Evolutionary conservation across 345 rosid species (phyloP), one percentile per base, ranked within the genome.

Genomic region (Hibiscus tridactylites): DNA sequence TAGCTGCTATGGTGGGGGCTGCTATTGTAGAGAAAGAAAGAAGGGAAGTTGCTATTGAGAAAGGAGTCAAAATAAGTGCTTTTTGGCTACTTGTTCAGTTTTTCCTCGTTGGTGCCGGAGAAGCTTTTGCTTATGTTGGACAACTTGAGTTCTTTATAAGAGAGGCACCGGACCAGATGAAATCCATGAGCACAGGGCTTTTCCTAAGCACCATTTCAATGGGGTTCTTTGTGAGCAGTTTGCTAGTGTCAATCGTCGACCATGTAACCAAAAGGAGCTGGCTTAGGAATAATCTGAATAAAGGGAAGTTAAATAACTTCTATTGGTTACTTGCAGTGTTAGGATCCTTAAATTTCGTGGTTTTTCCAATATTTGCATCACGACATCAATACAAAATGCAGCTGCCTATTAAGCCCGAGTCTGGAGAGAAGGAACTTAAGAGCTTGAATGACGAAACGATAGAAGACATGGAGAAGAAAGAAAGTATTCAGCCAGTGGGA

Each of bases 131-230:
- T 54, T 91, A 93, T 17, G 96, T 90, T 16, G 96, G 98, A 63
- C 94, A 93, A 21, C 97, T 93, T 28, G 96, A 93, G 83, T 93
- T 91, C 78, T 93, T 93, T 77, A 90, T 91, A 46, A 81, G 91
- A 59, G 97, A 91, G 78, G 94, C 96, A 44, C 98, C 96, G 1
- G 94, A 87, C 64, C 83, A 90, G 75, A 91, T 94, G 97, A 94
- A 94, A 75, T 88, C 98, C 4, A 91, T 88, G 96, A 94, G 98
- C 86, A 94, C 97, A 0, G 96, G 98, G 26, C 83, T 94, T 13
- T 91, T 94, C 73, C 81, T 94, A 2, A 88, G 91, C 67, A 85
- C 91, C 44, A 83, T 91, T 17, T 94, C 98, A 3, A 84, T 91
- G 96, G 98, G 97, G 33, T 91, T 91, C 86, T 94, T 86, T 52